Evolutionary conservation across 306 rosid genomes (phyloP).

Genomic region (Arachis stenosperma): DNA sequence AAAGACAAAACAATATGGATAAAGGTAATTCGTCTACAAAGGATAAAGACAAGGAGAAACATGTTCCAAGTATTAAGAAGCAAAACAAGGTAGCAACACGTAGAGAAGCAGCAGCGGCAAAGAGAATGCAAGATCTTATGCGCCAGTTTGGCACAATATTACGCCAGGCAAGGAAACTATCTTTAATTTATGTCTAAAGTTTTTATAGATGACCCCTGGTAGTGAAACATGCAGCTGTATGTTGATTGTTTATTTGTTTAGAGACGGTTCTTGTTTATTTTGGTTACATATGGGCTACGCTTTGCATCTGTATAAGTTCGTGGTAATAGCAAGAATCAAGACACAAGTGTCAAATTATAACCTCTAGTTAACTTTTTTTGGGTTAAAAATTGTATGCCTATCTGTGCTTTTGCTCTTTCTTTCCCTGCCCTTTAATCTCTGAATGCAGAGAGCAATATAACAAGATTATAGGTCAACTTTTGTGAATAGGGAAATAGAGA

Average conservation of each 20-base stretch:
- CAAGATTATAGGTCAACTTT: neutral
- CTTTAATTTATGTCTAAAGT: neutral
- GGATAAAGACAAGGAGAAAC: too few relatives aligned
- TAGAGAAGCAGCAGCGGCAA: slow-evolving; percentile 65
- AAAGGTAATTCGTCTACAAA: too few relatives aligned
- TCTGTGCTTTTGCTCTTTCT: neutral
- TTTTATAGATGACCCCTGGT: slow-evolving; percentile 2
- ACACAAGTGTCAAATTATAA: neutral
- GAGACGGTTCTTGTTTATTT: too few relatives aligned
- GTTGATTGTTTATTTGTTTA: too few relatives aligned
- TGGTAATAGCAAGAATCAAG: neutral
- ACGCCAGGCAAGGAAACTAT: slow-evolving; percentile 59
- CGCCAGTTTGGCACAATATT: slow-evolving; percentile 72
- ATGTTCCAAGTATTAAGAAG: too few relatives aligned
- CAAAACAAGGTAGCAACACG: too few relatives aligned
- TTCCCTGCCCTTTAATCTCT: neutral
- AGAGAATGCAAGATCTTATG: slow-evolving; percentile 88
- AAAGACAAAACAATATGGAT: too few relatives aligned
- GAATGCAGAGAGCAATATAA: slow-evolving; percentile 3
- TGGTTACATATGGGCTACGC: too few relatives aligned
- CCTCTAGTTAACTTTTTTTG: neutral
- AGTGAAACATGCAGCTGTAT: too few relatives aligned
- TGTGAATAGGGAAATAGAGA: neutral
- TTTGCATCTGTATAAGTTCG: too few relatives aligned
- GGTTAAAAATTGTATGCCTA: neutral